Evolutionary conservation across 352 stramenopile species (phyloP), one percentile per base, ranked within the genome.

Genomic region (Phytophthora sp.): DNA sequence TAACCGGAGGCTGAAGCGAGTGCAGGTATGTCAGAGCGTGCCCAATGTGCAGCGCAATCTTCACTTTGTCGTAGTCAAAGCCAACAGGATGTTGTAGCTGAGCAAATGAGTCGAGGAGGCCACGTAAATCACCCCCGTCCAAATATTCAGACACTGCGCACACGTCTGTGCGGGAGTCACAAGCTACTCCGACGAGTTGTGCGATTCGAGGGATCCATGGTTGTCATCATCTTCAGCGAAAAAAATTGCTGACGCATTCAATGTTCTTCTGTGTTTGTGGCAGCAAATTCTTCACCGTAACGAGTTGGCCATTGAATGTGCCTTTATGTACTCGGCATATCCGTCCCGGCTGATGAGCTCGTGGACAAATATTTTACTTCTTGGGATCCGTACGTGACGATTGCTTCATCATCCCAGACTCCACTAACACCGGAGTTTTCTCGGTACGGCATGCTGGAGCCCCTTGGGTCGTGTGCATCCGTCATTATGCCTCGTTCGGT

Each of bases 101-200:
- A 12, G 68, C 39, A 31, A 67, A 74, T 1, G 56, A 34, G 34
- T 37, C 43, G 17, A 66, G 49, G 26, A 69, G 37, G 1, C 52
- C 32, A 4, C 54, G 49, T 5, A 66, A 32, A 8, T 62, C 49
- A 11, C 49, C 62, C 1, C 54, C 42, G 12, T 72, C 59, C 45
- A 82, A 74, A 39, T 60, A 77, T 37, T 82, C 72, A 23, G 66
- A 68, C 13, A 81, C 57, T 6, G 72, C 54, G 32, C 74, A 82
- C 10, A 75, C 32, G 34, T 74, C 51, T 3, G 13, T 55, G 28
- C 68, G 55, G 34, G 54, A 61, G 11, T 75, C 67, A 70, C 77
- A 87, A 18, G 59, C 57, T 11, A 82, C 76, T 1, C 66, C 69
- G n/a, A 82, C 32, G 18, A 80, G 78, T 13, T 57, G 43, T 20